Evolutionary conservation across 192 early-diverging fungal species (phyloP), one percentile per base, ranked within the genome.

Genomic region (Umbelopsis sp.): DNA sequence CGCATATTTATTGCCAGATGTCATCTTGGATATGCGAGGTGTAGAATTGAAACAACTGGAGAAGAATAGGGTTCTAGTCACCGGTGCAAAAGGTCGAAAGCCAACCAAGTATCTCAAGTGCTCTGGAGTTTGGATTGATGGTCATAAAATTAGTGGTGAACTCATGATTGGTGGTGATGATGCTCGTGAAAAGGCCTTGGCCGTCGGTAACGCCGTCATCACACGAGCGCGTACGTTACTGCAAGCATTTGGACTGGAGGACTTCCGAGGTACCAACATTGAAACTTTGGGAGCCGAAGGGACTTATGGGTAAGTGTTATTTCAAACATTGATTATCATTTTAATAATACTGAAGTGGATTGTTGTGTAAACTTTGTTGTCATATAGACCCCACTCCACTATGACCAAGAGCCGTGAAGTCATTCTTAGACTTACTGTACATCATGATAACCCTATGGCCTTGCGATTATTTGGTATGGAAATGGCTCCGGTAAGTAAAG

Each of bases 1-100:
- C n/a, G 69, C 81, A 0, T 91, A 91, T 70, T 73, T 88, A 25
- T 77, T 91, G 12, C 89, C 89, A 9, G 89, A 91, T 70, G 89
- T 91, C 17, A 82, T 87, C 45, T 52, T 89, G 41, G 89, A 91
- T 78, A 72, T 91, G 62, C 80, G 85, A 17, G 71, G 84, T 32
- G 88, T 91, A 45, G 76, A 80, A 45, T 34, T 91, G 5, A 68
- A 56, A n/a, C 83, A 91, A 73, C 51, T 89, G 22, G 87, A 78
- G 1, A 72, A 74, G 32, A 77, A 89, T 56, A 85, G 86, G 24
- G 89, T 91, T 21, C 47, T 79, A 21, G 89, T 91, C 8, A 80
- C 75, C 20, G 89, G 89, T 8, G 88, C 88, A 16, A 86, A 83
- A 31, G 89, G 89, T 8, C 56, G 82, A n/a, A 45, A 78, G 12